These are phyloP conservation scores for Apocynum venetum DNA, from an alignment of 257 asterid species.

Conservation along the genomic window DNA sequence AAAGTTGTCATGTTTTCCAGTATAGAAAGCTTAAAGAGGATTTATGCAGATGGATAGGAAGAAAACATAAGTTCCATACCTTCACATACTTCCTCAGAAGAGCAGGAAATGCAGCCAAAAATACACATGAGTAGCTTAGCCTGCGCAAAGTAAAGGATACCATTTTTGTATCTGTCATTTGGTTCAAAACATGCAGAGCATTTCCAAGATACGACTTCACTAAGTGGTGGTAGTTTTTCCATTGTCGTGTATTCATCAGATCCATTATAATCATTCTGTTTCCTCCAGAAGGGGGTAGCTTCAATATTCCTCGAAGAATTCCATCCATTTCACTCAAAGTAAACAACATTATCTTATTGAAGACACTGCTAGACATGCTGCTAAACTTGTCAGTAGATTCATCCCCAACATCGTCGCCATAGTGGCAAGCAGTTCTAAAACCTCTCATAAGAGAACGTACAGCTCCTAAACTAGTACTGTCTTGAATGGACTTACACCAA, in stretches of 20 bases:
- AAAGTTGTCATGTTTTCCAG: not conserved
- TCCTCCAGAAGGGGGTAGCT: slow-evolving; percentile 63
- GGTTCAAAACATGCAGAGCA: slow-evolving; percentile 79
- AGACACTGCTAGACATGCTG: slow-evolving; percentile 80
- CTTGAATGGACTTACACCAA: slow-evolving; percentile 57
- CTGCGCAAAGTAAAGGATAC: slow-evolving; percentile 72
- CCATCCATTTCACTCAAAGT: slow-evolving; percentile 92
- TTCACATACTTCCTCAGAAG: slow-evolving; percentile 82
- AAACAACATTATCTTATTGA: slow-evolving; percentile 81
- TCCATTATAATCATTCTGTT: slow-evolving; percentile 58
- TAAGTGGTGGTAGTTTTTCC: slow-evolving; percentile 78
- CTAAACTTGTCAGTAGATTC: slow-evolving; percentile 55
- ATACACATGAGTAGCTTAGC: slow-evolving; percentile 56
- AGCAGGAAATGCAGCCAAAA: slow-evolving; percentile 85
- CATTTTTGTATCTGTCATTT: slow-evolving; percentile 91
- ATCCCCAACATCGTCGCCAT: slow-evolving; percentile 76
- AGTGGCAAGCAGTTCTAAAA: slow-evolving; percentile 84
- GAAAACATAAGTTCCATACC: slow-evolving; percentile 36
- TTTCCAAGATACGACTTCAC: slow-evolving; percentile 98
- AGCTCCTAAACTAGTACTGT: slow-evolving; percentile 56
- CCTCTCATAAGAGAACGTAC: slow-evolving; percentile 81
- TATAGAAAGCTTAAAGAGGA: not conserved
- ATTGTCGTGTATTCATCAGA: slow-evolving; percentile 51
- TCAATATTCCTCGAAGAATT: slow-evolving; percentile 61
- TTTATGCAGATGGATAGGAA: not conserved